These are phyloP conservation scores for Atkinsonella texensis DNA, from an alignment of 2,329 filamentous ascomycete genomes.

Conservation along the genomic window DNA sequence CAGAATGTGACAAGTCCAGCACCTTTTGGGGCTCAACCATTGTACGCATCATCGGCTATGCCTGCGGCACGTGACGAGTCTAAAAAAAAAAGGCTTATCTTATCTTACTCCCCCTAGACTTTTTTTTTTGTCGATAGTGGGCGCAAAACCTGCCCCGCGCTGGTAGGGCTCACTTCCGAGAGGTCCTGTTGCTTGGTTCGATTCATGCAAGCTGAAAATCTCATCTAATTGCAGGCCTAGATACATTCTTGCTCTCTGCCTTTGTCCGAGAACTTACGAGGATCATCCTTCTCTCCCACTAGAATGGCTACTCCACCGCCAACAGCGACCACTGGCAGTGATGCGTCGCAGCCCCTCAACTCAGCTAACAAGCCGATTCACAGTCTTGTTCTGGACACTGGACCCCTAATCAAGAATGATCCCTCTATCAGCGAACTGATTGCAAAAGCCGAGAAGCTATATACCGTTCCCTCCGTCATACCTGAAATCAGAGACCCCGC, in stretches of 20 bases:
- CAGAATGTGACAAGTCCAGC: too few species aligned
- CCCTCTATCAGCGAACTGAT: constrained; percentile 74
- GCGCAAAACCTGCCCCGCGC: not conserved
- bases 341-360: constrained; percentile 6
- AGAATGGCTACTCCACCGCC: constrained; percentile 4
- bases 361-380: constrained; percentile 53
- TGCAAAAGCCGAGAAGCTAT: constrained; percentile 60
- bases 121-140: not conserved
- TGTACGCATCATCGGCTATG: too few species aligned
- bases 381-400: constrained; percentile 79
- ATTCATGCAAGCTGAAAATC: not conserved
- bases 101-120: not conserved
- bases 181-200: too few species aligned
- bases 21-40: too few species aligned
- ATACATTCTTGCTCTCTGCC: too few species aligned
- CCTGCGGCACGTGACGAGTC: not conserved
- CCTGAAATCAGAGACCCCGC: constrained; percentile 79
- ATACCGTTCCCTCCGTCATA: constrained; percentile 77
- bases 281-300: not conserved
- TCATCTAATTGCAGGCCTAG: not conserved
- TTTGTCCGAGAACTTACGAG: too few species aligned
- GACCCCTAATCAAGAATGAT: constrained; percentile 87
- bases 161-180: too few species aligned
- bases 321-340: constrained; percentile 4
- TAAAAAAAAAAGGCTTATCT: not conserved